Evolutionary conservation across 768 basidiomycete genomes (phyloP), one percentile per base, ranked within the genome.

Genomic region (Trametes elegans): DNA sequence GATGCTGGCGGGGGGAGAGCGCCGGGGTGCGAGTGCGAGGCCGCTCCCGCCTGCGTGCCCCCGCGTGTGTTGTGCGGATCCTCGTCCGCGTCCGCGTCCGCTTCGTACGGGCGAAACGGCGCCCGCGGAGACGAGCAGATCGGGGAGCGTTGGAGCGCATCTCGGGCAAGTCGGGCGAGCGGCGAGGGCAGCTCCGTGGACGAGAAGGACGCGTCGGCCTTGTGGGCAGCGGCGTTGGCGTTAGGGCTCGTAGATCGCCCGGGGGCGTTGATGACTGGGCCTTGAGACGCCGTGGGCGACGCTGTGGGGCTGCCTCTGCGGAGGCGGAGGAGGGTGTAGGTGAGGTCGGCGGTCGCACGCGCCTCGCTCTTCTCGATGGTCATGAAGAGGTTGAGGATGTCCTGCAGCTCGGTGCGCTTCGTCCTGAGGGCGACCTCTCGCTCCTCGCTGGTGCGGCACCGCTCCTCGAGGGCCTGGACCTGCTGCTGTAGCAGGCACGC

Each of bases 331-430:
- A 53, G 42, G 4, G 42, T 44, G 10, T 10, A n/a, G 5, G 18
- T n/a, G 26, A 62, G 58, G 34, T 53, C 57, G 31, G 41, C 36
- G 41, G 59, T 60, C 40, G 47, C 49, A 32, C 34, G 28, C 41
- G 39, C 48, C 56, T 60, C 62, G 27, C 32, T 48, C 26, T 48
- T 54, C 59, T 55, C 62, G 21, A 50, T 49, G 56, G 54, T 44
- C 50, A 55, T 45, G 54, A 63, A 35, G 13, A 45, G 14, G 48
- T 42, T 29, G 27, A 60, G 46, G 42, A 53, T 50, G 27, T 49
- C 57, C 27, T 46, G 41, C 34, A 63, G 52, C 24, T 59, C 50
- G 14, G 18, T 23, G 23, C 43, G 49, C 18, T 42, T 49, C n/a
- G 27, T 35, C 39, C 24, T 41, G n/a, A 63, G 56, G 42, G 39